These are phyloP conservation scores for Ampelocalamus luodianensis DNA, from an alignment of 176 grass and related monocot species.

Conservation along the genomic window DNA sequence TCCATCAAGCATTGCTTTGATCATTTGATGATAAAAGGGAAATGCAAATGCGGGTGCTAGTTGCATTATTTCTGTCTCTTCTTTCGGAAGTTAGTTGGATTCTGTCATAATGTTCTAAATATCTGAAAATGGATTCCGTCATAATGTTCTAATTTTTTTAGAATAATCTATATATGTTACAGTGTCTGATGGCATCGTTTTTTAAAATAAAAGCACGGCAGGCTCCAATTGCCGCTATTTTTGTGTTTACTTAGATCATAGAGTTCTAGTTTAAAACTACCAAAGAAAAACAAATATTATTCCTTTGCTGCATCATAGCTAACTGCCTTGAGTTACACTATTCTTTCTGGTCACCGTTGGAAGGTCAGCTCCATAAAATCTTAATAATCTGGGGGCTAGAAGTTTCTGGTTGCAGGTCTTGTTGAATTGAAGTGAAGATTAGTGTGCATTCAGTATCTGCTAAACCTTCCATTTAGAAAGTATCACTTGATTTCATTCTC, in stretches of 20 bases:
- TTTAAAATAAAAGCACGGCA: neutral
- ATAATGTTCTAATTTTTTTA: neutral
- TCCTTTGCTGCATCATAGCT: neutral
- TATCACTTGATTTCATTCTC: neutral
- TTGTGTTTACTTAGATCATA: neutral
- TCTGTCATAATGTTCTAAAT: too few species aligned
- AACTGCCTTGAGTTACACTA: neutral
- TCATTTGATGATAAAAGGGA: neutral
- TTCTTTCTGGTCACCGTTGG: neutral
- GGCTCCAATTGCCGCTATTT: neutral
- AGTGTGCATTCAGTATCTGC: neutral
- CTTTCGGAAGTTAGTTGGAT: neutral
- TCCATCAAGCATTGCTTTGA: neutral
- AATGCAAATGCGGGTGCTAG: neutral
- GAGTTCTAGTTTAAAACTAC: neutral
- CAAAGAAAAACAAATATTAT: neutral
- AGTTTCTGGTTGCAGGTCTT: conserved; percentile 7
- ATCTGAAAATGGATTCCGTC: neutral
- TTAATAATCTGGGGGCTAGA: neutral
- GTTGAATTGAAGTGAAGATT: neutral
- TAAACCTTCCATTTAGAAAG: neutral
- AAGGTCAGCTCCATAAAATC: neutral
- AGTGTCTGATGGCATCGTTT: neutral
- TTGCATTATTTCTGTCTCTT: neutral
- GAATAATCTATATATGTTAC: neutral